A percentile compares a stretch with the other conserved stretches of the same genome.
Conservation (phyloP, 2,329 filamentous ascomycete genomes). For the Ophiosphaerella narmari region DNA sequence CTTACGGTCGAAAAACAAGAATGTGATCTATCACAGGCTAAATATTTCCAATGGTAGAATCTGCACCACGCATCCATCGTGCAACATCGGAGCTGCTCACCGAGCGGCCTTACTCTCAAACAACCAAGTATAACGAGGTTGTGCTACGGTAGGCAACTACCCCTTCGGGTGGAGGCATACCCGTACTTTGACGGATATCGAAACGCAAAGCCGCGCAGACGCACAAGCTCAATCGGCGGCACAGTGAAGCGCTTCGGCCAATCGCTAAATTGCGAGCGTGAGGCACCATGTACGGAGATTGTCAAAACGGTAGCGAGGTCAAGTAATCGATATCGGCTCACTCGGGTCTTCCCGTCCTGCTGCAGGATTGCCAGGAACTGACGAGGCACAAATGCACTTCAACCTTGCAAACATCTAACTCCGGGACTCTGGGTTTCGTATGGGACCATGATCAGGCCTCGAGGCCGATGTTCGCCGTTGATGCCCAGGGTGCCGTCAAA, state of each 20-base stretch:
- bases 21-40: not conserved
- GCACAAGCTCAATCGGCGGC: constrained; percentile 11
- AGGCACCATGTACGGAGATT: too few species aligned
- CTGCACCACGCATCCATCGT: constrained; percentile 7
- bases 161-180: constrained; percentile 10
- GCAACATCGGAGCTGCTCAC: constrained; percentile 9
- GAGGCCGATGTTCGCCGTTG: constrained; percentile 35
- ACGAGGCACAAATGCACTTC: too few species aligned
- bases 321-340: too few species aligned
- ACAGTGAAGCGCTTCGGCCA: not conserved
- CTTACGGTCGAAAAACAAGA: not conserved
- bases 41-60: constrained; percentile 10
- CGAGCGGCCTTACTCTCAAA: constrained; percentile 7
- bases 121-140: constrained; percentile 4
- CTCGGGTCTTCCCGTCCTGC: too few species aligned
- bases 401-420: too few species aligned
- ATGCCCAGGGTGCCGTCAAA: constrained; percentile 42
- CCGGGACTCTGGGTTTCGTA: not conserved
- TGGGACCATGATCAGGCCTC: constrained; percentile 40
- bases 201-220: constrained; percentile 25
- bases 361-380: not conserved
- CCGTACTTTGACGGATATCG: constrained; percentile 29
- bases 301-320: too few species aligned
- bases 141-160: constrained; percentile 15
- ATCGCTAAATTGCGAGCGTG: not conserved